Percentiles rank a stretch among this genome's conserved stretches.
Conservation (phyloP, 768 basidiomycete species). For the Russula vinacea region DNA sequence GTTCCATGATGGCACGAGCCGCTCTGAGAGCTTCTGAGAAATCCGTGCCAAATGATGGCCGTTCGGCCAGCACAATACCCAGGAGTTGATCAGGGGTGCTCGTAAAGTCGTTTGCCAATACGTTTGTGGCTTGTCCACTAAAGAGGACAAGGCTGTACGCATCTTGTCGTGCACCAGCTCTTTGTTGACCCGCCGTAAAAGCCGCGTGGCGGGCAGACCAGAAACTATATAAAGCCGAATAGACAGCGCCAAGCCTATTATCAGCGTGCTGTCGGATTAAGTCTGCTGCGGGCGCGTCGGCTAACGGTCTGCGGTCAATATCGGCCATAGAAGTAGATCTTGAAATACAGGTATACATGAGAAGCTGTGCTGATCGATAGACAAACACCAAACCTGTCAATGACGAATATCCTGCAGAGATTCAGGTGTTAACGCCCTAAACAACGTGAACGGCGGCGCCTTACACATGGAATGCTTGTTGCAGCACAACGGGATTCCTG, state of each 20-base stretch:
- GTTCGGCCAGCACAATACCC: conserved; percentile 37
- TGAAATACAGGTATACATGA: conserved; percentile 32
- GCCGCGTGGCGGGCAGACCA: conserved; percentile 52
- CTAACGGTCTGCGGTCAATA: conserved; percentile 46
- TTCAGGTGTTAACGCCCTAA: not conserved
- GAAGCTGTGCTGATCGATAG: not conserved
- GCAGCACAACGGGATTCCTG: conserved; percentile 50
- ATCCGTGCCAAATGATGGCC: conserved; percentile 42
- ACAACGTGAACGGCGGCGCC: conserved; percentile 29
- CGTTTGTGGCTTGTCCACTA: conserved; percentile 30
- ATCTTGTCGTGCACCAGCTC: conserved; percentile 41
- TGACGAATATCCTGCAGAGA: conserved; percentile 48
- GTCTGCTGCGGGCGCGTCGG: conserved; percentile 42
- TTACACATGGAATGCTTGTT: conserved; percentile 60
- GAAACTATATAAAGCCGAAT: conserved; percentile 52
- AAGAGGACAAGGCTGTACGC: conserved; percentile 58
- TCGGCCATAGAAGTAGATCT: conserved; percentile 51
- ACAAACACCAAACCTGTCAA: conserved; percentile 41
- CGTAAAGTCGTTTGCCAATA: conserved; percentile 46
- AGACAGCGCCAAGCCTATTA: conserved; percentile 58
- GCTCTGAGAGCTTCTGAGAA: conserved; percentile 42
- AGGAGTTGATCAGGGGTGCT: conserved; percentile 48
- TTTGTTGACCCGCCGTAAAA: conserved; percentile 31
- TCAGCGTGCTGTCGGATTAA: conserved; percentile 40
- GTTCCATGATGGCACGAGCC: conserved; percentile 42